phyloP scores from a whole-genome alignment of 148 eudicot genomes.

The Persicaria tinctoria region DNA sequence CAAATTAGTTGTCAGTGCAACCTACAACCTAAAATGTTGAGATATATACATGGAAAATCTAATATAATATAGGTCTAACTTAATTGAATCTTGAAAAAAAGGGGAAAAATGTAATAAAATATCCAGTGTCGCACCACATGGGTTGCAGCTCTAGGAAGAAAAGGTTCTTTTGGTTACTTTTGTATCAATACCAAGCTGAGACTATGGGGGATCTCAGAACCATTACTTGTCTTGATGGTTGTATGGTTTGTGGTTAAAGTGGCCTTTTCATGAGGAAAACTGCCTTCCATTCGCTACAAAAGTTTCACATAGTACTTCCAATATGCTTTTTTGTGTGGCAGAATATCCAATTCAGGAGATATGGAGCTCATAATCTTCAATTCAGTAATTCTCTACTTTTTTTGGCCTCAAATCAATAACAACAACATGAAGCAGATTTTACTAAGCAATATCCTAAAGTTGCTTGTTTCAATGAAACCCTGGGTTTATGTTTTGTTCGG shows the following conservation, averaged over 20 bases:
- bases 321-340: not conserved
- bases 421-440: too few species aligned
- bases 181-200: conserved; percentile 4
- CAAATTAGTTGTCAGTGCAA: too few species aligned
- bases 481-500: too few species aligned
- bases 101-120: too few species aligned
- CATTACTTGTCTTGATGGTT: conserved; percentile 3
- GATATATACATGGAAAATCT: too few species aligned
- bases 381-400: not conserved
- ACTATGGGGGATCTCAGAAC: not conserved
- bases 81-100: too few species aligned
- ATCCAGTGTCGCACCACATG: too few species aligned
- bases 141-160: not conserved
- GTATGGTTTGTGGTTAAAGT: conserved; percentile 6
- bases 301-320: too few species aligned
- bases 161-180: not conserved
- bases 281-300: not conserved
- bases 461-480: too few species aligned
- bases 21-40: too few species aligned
- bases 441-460: too few species aligned
- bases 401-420: not conserved
- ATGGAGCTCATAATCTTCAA: not conserved
- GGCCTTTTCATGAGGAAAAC: not conserved
- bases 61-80: too few species aligned
- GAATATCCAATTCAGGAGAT: not conserved